Percentiles rank a stretch among this genome's conserved stretches.
Evolutionary conservation across 2,329 filamentous ascomycete genomes (phyloP).

Genomic region (Cladorrhinum sp.): DNA sequence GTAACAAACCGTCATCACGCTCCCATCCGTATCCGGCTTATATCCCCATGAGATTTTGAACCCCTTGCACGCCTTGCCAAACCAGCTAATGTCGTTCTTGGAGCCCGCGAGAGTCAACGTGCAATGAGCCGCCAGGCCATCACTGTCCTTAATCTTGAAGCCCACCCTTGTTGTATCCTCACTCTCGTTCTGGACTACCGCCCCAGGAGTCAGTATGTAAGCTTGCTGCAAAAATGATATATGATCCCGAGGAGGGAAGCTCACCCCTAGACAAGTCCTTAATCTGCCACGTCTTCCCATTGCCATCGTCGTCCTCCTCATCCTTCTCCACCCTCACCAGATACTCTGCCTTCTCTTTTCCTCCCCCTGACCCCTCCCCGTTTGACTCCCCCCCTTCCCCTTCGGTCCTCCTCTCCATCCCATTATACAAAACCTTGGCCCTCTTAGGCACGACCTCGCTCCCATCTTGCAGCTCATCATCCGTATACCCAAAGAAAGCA

Average conservation of each 20-base stretch:
- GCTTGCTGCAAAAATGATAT: background rate
- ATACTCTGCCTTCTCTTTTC: background rate
- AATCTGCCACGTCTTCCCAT: constrained; percentile 12
- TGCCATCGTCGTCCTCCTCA: background rate
- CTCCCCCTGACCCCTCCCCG: background rate
- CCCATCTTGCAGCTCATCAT: constrained; percentile 16
- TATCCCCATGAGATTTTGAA: constrained; percentile 25
- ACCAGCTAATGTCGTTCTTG: constrained; percentile 12
- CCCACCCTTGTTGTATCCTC: background rate
- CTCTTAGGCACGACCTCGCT: background rate
- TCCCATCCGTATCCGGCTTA: constrained; percentile 18
- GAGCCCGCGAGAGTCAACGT: background rate
- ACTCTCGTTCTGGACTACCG: background rate
- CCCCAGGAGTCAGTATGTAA: background rate
- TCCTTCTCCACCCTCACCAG: background rate
- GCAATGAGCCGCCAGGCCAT: constrained; percentile 10
- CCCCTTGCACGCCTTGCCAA: constrained; percentile 10
- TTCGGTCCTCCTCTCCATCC: background rate
- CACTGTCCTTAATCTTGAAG: constrained; percentile 7
- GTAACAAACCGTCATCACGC: constrained; percentile 24
- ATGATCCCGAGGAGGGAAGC: background rate
- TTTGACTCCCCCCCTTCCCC: background rate
- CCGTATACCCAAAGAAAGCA: constrained; percentile 26
- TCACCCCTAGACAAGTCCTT: constrained; percentile 5
- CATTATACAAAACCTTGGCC: background rate